Evolutionary conservation across 139 green algal genomes (phyloP).

Genomic region (Chlorella sp.): DNA sequence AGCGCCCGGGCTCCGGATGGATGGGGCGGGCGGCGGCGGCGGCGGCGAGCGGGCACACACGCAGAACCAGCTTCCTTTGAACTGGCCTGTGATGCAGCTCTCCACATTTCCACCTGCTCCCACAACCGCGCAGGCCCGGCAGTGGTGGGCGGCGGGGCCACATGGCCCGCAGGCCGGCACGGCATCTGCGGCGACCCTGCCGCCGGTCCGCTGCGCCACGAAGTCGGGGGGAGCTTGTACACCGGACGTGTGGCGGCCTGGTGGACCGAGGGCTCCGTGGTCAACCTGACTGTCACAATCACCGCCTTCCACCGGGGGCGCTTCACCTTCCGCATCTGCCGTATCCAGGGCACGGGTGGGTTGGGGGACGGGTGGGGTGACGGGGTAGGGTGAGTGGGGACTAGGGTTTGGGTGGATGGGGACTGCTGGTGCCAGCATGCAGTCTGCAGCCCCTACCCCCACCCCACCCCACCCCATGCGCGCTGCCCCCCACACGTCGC

Average conservation of each 20-base stretch:
- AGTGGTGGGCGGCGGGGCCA: neutral
- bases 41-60: conserved; percentile 1
- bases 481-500: no score
- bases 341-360: neutral
- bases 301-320: conserved; percentile 55
- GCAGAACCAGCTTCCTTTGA: neutral
- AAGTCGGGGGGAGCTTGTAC: conserved; percentile 17
- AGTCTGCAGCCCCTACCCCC: no score
- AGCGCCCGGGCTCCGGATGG: neutral
- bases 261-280: conserved; percentile 30
- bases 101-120: neutral
- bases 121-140: neutral
- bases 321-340: conserved; percentile 48
- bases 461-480: no score
- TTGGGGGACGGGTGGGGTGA: no score
- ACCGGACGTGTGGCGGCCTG: conserved; percentile 1
- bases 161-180: conserved; percentile 19
- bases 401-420: no score
- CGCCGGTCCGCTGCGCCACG: neutral
- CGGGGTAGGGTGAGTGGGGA: no score
- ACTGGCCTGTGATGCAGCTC: neutral
- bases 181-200: conserved; percentile 8
- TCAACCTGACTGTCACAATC: conserved; percentile 39
- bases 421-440: no score
- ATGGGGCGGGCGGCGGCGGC: neutral